Base-by-base conservation (phyloP, 306 rosid genomes). In the Purshia tridentata region DNA sequence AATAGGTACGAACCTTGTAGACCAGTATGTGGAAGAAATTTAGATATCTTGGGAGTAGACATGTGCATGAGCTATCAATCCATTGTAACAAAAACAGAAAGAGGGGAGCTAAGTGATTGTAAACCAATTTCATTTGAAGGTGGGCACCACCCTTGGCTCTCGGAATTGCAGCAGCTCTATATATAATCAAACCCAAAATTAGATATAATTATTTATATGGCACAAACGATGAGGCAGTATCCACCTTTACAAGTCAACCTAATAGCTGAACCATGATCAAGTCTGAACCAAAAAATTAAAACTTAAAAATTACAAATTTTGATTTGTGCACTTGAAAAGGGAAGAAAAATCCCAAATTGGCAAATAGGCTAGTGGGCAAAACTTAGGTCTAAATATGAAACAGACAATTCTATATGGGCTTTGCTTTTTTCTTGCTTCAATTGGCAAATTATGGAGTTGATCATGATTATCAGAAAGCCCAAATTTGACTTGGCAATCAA, bases 101-200 rank as follows among this genome's bases (percentile, higher is more conserved):
- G 66, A 91, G 77, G 14, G 99, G 97, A 65, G 97, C 96, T 87
- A 87, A 80, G 15, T 86, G 93, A 84, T 87, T 91, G 75, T 83
- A 94, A 71, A 87, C 96, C 87, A 95, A 80, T 83, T 95, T 94
- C 99, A 95, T 91, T 58, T 91, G 95, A 81, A 95, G 83, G 70
- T 83, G 73, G n/a, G 85, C 62, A 74, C 93, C 99, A 46, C 93
- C 97, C 78, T 90, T 91, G 65, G 80, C 81, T 81, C 86, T 84
- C 41, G 98, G 98, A 80, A 94, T 91, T 76, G 96, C 88, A 73
- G 96, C 90, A 75, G 98, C 98, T 87, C 99, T 95, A 44, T 15
- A 81, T 56, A 64, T 37, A 70, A 75, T 40, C 76, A 81, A 83
- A 4, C 67, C 45, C 50, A 53, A 69, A 74, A 19, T 79, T 46